Base-by-base conservation (phyloP, 2,329 filamentous ascomycete species). In the Sporothrix phasma region DNA sequence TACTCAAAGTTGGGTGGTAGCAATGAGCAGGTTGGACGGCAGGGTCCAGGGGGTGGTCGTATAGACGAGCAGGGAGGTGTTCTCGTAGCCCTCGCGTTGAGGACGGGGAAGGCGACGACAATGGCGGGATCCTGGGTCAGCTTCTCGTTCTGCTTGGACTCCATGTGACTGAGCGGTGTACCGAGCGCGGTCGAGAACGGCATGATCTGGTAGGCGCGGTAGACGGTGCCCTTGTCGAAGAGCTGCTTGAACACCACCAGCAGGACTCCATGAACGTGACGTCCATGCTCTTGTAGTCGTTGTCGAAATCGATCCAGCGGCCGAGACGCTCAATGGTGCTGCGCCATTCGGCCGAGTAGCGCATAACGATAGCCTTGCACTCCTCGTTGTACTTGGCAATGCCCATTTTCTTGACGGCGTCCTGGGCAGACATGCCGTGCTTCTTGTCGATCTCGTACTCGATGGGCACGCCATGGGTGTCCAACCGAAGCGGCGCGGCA, bases 391-490 rank as follows among this genome's bases (percentile, higher is more conserved):
- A 97, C 71, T 90, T 89, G 63, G 88, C 88, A 69, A 97, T 86
- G 59, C 93, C 93, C 69, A 96, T 81, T 76, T 95, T 82, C 77
- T 88, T 84, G 47, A 97, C 92, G 5, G 92, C 92, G 69, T 92
- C 89, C 74, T 89, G 89, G 61, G 91, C 69, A 2, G 89, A 90
- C 72, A 96, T 92, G 46, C 90, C 89, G 68, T 96, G 81, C 77
- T 93, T 93, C 82, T 97, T 97, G 80, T 97, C 93, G 72, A 97
- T 97, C 77, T 97, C 93, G 75, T 96, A 90, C 78, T 97, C 93
- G 69, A 97, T 94, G 17, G 93, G 93, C 62, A 97, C 82, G 66
- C 93, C 93, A 73, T 97, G 93, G 1, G 92, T 87, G 66, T 97
- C 93, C 93, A 97, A 62, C 93, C 93, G 70, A 97, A 97, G 65